Percentiles rank a stretch among this genome's conserved stretches.
phyloP scores from a whole-genome alignment of 768 basidiomycete genomes.

The Baorangia bicolor region DNA sequence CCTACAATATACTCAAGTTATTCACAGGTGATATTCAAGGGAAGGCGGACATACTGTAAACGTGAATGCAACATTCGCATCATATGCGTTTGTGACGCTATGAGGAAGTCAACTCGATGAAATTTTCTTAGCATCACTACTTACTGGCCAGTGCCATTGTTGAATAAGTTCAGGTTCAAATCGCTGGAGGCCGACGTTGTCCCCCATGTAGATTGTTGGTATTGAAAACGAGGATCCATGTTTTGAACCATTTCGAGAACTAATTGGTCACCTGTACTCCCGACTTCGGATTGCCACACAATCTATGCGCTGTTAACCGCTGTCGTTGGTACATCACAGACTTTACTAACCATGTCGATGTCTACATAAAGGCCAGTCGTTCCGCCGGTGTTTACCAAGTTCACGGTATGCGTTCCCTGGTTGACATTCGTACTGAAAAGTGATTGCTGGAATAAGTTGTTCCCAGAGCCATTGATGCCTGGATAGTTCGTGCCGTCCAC shows the following conservation, averaged over 20 bases:
- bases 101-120: not conserved
- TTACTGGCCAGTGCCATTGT: slow-evolving; percentile 44
- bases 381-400: slow-evolving; percentile 28
- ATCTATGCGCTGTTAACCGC: slow-evolving; percentile 13
- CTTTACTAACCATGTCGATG: slow-evolving; percentile 41
- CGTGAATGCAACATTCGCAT: slow-evolving; percentile 35
- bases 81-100: slow-evolving; percentile 36
- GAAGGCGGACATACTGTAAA: slow-evolving; percentile 36
- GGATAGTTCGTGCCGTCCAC: slow-evolving; percentile 37
- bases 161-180: slow-evolving; percentile 40
- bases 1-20: slow-evolving; percentile 15
- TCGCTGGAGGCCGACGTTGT: slow-evolving; percentile 29
- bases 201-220: slow-evolving; percentile 37
- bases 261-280: slow-evolving; percentile 13
- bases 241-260: slow-evolving; percentile 31
- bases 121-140: slow-evolving; percentile 4
- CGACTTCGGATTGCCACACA: slow-evolving; percentile 30
- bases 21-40: not conserved
- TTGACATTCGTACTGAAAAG: slow-evolving; percentile 38
- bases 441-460: slow-evolving; percentile 37
- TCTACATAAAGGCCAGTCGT: slow-evolving; percentile 39
- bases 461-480: slow-evolving; percentile 30
- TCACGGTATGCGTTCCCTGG: slow-evolving; percentile 38
- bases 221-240: slow-evolving; percentile 38
- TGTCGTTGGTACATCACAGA: not conserved